A percentile compares a stretch with the other conserved stretches of the same genome.
These are phyloP conservation scores for Candida parachauliodes DNA, from an alignment of 805 yeast species.

Conservation along the genomic window DNA sequence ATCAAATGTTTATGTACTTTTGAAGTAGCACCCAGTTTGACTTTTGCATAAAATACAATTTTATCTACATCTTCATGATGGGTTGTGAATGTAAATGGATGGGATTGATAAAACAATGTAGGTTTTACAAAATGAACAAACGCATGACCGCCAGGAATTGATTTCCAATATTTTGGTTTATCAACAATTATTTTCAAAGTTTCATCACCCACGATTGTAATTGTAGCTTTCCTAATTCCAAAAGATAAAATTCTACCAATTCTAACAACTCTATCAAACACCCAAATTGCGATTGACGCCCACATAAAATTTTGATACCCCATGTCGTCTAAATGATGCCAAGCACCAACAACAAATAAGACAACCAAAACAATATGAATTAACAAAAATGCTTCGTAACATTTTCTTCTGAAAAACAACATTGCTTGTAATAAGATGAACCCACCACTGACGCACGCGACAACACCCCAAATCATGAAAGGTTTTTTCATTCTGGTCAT, in stretches of 20 bases:
- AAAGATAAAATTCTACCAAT: conserved; percentile 24
- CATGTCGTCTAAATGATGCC: conserved; percentile 46
- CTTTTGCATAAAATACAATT: conserved; percentile 31
- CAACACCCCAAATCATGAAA: conserved; percentile 27
- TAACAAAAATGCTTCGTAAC: conserved; percentile 49
- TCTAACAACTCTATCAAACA: conserved; percentile 29
- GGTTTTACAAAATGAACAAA: conserved; percentile 34
- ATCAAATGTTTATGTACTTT: conserved; percentile 25
- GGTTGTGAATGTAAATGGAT: conserved; percentile 37
- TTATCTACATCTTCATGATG: conserved; percentile 20
- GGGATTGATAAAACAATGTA: conserved; percentile 39
- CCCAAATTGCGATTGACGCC: conserved; percentile 35
- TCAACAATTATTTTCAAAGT: conserved; percentile 35
- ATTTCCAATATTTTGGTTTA: conserved; percentile 35
- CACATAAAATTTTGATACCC: conserved; percentile 24
- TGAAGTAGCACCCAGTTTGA: conserved; percentile 36
- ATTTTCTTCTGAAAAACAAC: conserved; percentile 49
- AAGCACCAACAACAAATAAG: conserved; percentile 50
- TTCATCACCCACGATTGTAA: conserved; percentile 31
- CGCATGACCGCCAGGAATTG: conserved; percentile 40
- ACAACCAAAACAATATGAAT: conserved; percentile 31
- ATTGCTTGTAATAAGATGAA: conserved; percentile 50
- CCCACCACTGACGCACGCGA: conserved; percentile 33
- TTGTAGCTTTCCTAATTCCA: conserved; percentile 32
- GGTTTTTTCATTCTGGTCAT: conserved; percentile 12